Evolutionary conservation across 495 filamentous ascomycete genomes (phyloP), one percentile per base, ranked within the genome.

Genomic region (Acidiella bohemica): DNA sequence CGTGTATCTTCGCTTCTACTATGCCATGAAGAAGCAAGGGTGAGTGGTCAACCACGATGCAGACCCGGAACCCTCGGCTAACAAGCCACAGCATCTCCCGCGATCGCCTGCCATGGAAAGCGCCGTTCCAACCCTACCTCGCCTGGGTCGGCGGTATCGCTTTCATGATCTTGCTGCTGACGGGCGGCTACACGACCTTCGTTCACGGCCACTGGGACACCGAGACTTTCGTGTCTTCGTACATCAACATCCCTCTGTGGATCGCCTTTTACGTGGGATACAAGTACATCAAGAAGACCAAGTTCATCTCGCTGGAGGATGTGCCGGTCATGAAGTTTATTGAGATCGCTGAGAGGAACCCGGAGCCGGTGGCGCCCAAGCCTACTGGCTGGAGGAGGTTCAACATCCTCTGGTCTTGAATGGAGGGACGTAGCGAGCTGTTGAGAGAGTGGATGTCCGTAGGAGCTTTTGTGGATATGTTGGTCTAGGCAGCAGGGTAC

Each of bases 191-290:
- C 46, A 58, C 65, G 21, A 65, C 67, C 19, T 73, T 69, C 46
- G 66, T 36, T 12, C 32, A 43, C n/a, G 5, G 20, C 16, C 32
- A 43, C 7, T 43, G 22, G 22, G 55, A 59, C 50, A 48, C 61
- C 25, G 55, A 57, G 24, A 62, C 67, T 32, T 68, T 77, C 47
- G 51, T 78, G 17, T 65, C 70, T 9, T 66, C 73, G 3, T 81
- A 82, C 37, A 64, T 75, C 41, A 71, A 75, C 10, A 60, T 83
- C 5, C 67, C 65, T 2, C 61, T 77, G 42, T 78, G 77, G 49
- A 52, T 63, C 10, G 21, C 58, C 18, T 59, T 81, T 16, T 81
- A 72, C 47, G 31, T 70, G 1, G 65, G 66, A 21, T 75, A 68
- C 49, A 76, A 76, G 51, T 25, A 72, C 7, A 41, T 67, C 17